Percentiles rank a stretch among this genome's conserved stretches.
Conservation (phyloP, 257 asterid genomes). For the Solanum megistacrolobum region DNA sequence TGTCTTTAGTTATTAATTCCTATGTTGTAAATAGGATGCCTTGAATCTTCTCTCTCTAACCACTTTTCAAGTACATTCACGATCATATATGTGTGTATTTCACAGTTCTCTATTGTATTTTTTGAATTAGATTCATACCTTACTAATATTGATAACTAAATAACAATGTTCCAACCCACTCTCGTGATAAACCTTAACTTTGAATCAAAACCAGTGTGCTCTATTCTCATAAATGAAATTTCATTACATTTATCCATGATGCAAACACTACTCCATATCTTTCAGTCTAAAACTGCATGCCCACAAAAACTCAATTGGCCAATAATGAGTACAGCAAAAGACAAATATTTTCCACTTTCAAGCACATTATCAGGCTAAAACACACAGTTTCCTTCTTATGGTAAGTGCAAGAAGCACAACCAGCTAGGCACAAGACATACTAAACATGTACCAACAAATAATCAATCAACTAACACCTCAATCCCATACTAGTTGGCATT, state of each 20-base stretch:
- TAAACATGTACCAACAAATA: background rate
- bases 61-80: background rate
- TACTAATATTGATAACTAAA: background rate
- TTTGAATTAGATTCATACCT: background rate
- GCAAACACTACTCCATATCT: background rate
- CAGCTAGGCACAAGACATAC: background rate
- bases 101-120: background rate
- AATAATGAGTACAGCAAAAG: background rate
- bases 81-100: background rate
- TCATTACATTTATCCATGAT: background rate
- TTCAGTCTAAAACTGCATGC: background rate
- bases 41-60: background rate
- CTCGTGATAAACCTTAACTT: background rate
- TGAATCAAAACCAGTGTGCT: background rate
- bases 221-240: background rate
- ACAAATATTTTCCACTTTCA: background rate
- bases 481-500: background rate
- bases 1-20: background rate
- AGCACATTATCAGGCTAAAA: background rate
- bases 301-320: background rate
- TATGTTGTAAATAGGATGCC: background rate
- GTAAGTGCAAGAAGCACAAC: background rate
- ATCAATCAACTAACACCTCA: background rate
- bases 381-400: background rate
- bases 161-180: background rate